Base-by-base conservation (phyloP, 495 filamentous ascomycete species). In the Penicillium lagena region DNA sequence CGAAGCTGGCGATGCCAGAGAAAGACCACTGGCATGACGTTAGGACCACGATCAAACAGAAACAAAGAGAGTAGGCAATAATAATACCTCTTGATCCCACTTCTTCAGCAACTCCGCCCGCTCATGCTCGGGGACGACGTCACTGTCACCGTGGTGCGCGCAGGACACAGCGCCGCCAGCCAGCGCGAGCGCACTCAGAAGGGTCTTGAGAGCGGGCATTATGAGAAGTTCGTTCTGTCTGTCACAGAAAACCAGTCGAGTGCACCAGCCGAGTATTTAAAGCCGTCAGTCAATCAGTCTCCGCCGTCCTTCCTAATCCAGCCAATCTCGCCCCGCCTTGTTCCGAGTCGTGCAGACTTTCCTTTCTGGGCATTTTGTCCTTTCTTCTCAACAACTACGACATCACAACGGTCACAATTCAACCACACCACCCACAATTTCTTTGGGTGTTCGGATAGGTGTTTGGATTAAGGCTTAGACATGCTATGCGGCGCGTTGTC, bases 401-500 rank as follows among this genome's bases (percentile, higher is more conserved):
- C 37, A 36, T 47, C 46, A 15, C 37, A 37, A 33, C 45, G 43
- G 30, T 36, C 37, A 29, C 37, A 43, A 32, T 31, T 34, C 32
- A 2, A 22, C 22, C 22, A 22, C 22, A 22, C 22, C 22, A 22
- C 17, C 17, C 17, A 4, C 22, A 4, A 22, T 22, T 22, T 22
- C 3, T 22, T 4, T 22, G 22, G 22, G 22, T 22, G 22, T 22
- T 22, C 22, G 22, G 22, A 4, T 22, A 22, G 22, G 22, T 22
- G 22, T 22, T 22, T 28, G 12, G 27, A n/a, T 12, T 30, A 17
- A 17, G n/a, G 28, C 29, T 43, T 13, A 27, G 22, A 9, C 10
- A 75, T 77, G 73, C 62, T 54, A 93, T 95, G 91, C 85, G 90
- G 66, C 83, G 88, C 53, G 93, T 97, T 54, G 93, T 96, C 55